These are phyloP conservation scores for Aspergillus sclerotiicarbonarius DNA, from an alignment of 495 filamentous ascomycete species.

Conservation along the genomic window DNA sequence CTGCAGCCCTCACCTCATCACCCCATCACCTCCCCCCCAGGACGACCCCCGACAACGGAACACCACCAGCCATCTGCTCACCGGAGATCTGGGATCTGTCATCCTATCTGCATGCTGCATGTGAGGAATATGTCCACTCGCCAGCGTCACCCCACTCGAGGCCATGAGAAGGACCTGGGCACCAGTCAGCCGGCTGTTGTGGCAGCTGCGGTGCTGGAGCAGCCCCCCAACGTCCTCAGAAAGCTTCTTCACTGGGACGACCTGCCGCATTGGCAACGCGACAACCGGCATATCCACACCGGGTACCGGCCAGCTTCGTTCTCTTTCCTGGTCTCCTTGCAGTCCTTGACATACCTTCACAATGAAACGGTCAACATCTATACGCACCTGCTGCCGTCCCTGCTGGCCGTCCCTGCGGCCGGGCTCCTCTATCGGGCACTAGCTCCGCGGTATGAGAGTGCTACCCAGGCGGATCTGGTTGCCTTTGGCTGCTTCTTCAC, in stretches of 20 bases:
- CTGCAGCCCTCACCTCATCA: neutral
- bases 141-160: conserved; percentile 36
- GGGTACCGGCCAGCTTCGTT: conserved; percentile 70
- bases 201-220: conserved; percentile 24
- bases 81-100: neutral
- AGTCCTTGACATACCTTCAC: conserved; percentile 72
- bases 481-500: conserved; percentile 78
- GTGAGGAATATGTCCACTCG: conserved; percentile 35
- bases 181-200: conserved; percentile 19
- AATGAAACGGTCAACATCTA: conserved; percentile 97
- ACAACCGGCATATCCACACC: conserved; percentile 72
- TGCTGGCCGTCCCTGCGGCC: conserved; percentile 39
- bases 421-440: conserved; percentile 49
- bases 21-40: neutral
- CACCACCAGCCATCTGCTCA: neutral
- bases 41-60: neutral
- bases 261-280: conserved; percentile 66
- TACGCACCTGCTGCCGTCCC: conserved; percentile 65
- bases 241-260: conserved; percentile 61
- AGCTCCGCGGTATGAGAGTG: conserved; percentile 64
- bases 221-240: conserved; percentile 31
- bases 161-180: conserved; percentile 17
- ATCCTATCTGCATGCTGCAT: conserved; percentile 7
- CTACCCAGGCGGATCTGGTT: conserved; percentile 61
- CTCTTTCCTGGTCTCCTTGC: conserved; percentile 62